Percentiles rank a stretch among this genome's conserved stretches.
phyloP scores from a whole-genome alignment of 306 rosid genomes.

The Cucurbita pepo region DNA sequence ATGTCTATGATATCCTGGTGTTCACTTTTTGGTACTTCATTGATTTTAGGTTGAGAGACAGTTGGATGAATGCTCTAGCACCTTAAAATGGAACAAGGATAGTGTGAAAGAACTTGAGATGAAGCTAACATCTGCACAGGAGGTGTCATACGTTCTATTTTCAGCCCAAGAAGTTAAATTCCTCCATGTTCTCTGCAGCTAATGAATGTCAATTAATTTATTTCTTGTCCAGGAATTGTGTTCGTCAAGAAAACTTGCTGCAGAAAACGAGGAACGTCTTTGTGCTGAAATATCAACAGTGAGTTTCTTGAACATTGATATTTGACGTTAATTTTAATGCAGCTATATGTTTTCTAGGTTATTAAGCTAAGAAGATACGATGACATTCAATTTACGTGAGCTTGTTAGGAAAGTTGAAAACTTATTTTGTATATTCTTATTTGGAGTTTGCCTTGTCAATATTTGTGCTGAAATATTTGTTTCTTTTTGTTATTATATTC shows the following conservation, averaged over 20 bases:
- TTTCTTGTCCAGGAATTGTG: constrained; percentile 39
- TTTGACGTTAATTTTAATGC: neutral
- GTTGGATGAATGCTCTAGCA: constrained; percentile 49
- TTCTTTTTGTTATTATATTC: neutral
- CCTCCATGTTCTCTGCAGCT: neutral
- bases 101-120: constrained; percentile 52
- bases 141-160: constrained; percentile 34
- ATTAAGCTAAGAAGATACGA: neutral
- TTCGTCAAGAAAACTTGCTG: constrained; percentile 51
- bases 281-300: constrained; percentile 77
- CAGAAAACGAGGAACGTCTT: constrained; percentile 55
- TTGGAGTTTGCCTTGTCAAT: neutral
- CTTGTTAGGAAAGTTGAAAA: too few species aligned
- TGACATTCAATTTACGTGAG: neutral
- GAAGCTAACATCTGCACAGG: constrained; percentile 48
- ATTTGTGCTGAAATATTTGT: neutral
- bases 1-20: neutral
- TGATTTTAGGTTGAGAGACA: constrained; percentile 52
- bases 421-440: neutral
- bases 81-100: constrained; percentile 82
- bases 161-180: neutral
- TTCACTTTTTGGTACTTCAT: neutral
- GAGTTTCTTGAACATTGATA: constrained; percentile 6
- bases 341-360: neutral
- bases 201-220: constrained; percentile 6